Evolutionary conservation across 139 green algal genomes (phyloP).

Genomic region (Asterochloris erici): DNA sequence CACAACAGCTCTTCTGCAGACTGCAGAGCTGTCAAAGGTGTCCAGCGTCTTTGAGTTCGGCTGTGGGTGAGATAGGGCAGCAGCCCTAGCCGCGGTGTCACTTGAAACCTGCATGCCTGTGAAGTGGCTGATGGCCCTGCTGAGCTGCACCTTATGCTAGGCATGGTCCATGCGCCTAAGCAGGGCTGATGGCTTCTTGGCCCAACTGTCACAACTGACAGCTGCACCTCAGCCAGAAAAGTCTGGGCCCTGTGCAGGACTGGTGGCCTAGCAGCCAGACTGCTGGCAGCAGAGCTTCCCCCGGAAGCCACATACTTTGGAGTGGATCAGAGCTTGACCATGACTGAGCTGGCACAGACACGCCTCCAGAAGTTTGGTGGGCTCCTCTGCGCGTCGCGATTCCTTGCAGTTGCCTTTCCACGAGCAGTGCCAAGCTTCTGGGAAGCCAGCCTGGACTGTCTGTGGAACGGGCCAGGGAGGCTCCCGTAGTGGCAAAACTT

Average conservation of each 20-base stretch:
- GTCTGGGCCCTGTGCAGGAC: not conserved
- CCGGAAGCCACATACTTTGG: not conserved
- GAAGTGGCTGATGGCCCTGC: not conserved
- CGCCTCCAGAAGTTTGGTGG: not conserved
- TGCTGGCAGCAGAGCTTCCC: not conserved
- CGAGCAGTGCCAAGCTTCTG: not conserved
- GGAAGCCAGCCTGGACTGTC: not conserved
- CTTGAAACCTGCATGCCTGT: not conserved
- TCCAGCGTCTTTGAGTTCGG: slow-evolving; percentile 8
- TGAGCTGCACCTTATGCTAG: not conserved
- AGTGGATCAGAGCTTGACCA: slow-evolving; percentile 9
- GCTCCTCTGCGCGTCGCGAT: not conserved
- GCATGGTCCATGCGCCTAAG: not conserved
- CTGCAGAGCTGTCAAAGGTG: not conserved
- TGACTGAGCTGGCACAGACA: not conserved
- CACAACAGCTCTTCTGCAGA: slow-evolving; percentile 6
- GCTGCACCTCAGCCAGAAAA: not conserved
- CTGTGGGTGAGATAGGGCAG: not conserved
- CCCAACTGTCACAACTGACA: not conserved
- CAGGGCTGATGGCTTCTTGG: not conserved
- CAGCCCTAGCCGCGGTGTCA: not conserved
- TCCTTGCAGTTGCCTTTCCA: too few relatives aligned
- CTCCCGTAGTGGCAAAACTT: not conserved
- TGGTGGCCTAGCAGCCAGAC: not conserved
- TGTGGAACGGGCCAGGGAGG: not conserved